Base-by-base conservation (phyloP, 495 filamentous ascomycete species). In the Neurospora cerealis region DNA sequence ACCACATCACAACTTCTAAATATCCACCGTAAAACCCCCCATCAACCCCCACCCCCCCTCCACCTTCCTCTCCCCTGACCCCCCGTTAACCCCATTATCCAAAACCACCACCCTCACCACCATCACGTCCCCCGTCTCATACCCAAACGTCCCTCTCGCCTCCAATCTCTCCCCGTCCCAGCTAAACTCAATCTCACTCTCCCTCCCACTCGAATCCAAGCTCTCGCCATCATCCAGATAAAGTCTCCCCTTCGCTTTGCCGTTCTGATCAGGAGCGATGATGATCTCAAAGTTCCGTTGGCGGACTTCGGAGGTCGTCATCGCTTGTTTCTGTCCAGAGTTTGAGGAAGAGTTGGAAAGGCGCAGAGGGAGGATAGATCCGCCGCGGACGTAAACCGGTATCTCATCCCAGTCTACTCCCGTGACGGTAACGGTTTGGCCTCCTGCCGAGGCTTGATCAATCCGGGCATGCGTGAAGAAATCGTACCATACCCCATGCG, bases 361-460 rank as follows among this genome's bases (percentile, higher is more conserved):
- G 2, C 71, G 92, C 37, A 89, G 79, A 0, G 93, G 91, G 37
- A 94, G 75, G 75, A 96, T 88, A 34, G 80, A 84, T 4, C 93
- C 92, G 2, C 91, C 91, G 42, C 88, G 85, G 75, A 93, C 87
- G 80, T 92, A 89, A n/a, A 96, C 83, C 9, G 93, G 93, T 74
- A 96, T 93, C 60, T 88, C 84, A 17, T 89, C 88, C 79, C 88
- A 87, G 36, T 75, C 83, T 69, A 92, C 81, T 73, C 88, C 79
- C 32, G 76, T 76, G 36, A 92, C 78, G 3, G 83, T 88, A 42
- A 89, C 77, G 34, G 73, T 83, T 15, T 76, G 77, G 5, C 91
- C 91, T 0, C 5, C 54, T 7, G 5, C 21, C 0, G 41, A n/a
- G 4, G 78, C 75, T 6, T 91, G 90, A 7, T 80, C 83, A n/a